phyloP scores from a whole-genome alignment of 2,329 filamentous ascomycete genomes.

The Fusarium virguliforme region DNA sequence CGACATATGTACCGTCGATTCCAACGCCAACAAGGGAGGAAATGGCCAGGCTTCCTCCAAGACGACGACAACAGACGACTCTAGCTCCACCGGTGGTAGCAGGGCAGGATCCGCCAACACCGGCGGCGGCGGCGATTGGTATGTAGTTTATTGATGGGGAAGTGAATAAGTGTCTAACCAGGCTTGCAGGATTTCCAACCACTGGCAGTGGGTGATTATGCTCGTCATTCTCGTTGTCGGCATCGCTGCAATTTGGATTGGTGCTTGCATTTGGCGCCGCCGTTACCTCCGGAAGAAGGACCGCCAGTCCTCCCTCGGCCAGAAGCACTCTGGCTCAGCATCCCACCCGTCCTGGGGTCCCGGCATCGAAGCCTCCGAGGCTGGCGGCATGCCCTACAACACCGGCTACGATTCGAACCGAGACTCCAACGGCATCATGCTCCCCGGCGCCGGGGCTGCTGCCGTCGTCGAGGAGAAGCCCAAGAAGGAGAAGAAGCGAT shows the following conservation, averaged over 20 bases:
- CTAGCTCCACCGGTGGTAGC: constrained; percentile 27
- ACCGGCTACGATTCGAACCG: constrained; percentile 50
- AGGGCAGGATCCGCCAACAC: constrained; percentile 25
- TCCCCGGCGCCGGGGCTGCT: constrained; percentile 36
- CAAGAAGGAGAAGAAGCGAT: constrained; percentile 64
- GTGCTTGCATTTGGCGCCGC: constrained; percentile 79
- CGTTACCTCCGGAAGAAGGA: constrained; percentile 81
- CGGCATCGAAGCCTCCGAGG: constrained; percentile 46
- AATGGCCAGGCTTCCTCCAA: constrained; percentile 30
- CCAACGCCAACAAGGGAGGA: constrained; percentile 43
- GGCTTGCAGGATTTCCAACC: constrained; percentile 72
- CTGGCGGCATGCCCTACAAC: constrained; percentile 52
- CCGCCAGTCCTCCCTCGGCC: constrained; percentile 59
- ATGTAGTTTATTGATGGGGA: constrained; percentile 43
- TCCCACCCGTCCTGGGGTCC: constrained; percentile 58
- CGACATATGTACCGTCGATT: constrained; percentile 71
- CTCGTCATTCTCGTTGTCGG: constrained; percentile 81
- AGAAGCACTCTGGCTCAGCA: constrained; percentile 60
- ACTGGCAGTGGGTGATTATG: constrained; percentile 88
- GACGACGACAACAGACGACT: constrained; percentile 35
- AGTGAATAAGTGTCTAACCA: constrained; percentile 18
- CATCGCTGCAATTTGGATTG: constrained; percentile 77
- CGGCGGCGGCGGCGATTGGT: constrained; percentile 65
- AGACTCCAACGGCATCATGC: constrained; percentile 48
- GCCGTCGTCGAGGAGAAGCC: constrained; percentile 49